phyloP scores from a whole-genome alignment of 208 protist species.

The Acanthamoeba lenticulata region DNA sequence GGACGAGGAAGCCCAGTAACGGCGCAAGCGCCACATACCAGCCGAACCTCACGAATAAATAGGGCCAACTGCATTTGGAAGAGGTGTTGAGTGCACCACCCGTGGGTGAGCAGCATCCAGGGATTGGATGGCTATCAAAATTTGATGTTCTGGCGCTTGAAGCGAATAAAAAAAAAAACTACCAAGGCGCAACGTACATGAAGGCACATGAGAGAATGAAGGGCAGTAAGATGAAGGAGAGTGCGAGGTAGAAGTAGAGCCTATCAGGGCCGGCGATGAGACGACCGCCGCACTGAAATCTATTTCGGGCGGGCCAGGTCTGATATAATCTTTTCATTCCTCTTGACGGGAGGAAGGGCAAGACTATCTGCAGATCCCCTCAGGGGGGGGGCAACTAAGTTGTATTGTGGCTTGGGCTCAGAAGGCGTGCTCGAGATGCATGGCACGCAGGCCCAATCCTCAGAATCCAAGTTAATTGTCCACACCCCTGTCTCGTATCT shows the following conservation, averaged over 20 bases:
- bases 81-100: no score
- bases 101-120: no score
- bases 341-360: no score
- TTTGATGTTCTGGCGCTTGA: not conserved
- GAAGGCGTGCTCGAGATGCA: no score
- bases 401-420: no score
- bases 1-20: not conserved
- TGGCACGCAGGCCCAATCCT: no score
- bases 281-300: slow-evolving; percentile 34
- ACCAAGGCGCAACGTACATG: not conserved
- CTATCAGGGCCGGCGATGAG: not conserved
- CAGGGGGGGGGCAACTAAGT: no score
- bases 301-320: slow-evolving; percentile 15
- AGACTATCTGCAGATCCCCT: no score
- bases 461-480: no score
- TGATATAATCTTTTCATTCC: slow-evolving; percentile 50
- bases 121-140: no score
- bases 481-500: no score
- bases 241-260: slow-evolving; percentile 49
- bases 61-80: slow-evolving; percentile 11
- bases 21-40: slow-evolving; percentile 9
- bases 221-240: slow-evolving; percentile 2
- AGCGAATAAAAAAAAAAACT: not conserved
- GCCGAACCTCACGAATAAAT: not conserved
- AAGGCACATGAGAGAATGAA: not conserved